These are phyloP conservation scores for Letharia columbiana DNA, from an alignment of 495 filamentous ascomycete species.

Conservation along the genomic window DNA sequence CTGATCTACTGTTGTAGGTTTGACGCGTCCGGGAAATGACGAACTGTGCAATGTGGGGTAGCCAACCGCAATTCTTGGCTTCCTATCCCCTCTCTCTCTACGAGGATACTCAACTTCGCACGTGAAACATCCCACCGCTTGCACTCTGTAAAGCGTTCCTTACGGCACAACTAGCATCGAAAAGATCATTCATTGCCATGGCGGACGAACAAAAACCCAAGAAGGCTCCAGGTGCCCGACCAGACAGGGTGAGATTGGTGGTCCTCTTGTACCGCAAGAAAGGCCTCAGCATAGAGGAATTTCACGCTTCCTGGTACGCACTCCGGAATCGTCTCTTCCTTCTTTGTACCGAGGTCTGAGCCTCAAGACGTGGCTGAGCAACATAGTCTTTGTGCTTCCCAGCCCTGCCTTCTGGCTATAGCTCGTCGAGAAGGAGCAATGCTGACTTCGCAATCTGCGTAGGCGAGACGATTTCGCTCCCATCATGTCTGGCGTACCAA, in stretches of 20 bases:
- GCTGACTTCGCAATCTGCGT: neutral
- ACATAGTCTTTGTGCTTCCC: neutral
- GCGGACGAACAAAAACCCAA: neutral
- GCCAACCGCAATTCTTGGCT: neutral
- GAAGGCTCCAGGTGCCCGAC: neutral
- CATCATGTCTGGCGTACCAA: neutral
- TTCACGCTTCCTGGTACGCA: slow-evolving; percentile 17
- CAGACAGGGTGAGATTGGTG: slow-evolving; percentile 16
- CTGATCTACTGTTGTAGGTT: neutral
- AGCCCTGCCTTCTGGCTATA: neutral
- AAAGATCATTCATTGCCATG: neutral
- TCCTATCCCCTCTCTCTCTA: neutral
- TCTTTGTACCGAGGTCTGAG: neutral
- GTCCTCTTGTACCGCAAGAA: slow-evolving; percentile 20
- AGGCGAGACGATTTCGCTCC: slow-evolving; percentile 11
- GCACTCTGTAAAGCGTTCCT: neutral
- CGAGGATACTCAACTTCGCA: neutral
- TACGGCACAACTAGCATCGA: neutral
- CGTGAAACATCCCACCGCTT: neutral
- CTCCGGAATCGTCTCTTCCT: neutral
- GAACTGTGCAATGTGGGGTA: neutral
- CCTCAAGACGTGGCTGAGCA: neutral
- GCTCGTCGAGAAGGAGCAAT: neutral
- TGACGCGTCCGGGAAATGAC: neutral
- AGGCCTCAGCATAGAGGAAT: slow-evolving; percentile 21